Evolutionary conservation across 2,329 filamentous ascomycete species (phyloP).

Genomic region (Trichoderma guizhouense): DNA sequence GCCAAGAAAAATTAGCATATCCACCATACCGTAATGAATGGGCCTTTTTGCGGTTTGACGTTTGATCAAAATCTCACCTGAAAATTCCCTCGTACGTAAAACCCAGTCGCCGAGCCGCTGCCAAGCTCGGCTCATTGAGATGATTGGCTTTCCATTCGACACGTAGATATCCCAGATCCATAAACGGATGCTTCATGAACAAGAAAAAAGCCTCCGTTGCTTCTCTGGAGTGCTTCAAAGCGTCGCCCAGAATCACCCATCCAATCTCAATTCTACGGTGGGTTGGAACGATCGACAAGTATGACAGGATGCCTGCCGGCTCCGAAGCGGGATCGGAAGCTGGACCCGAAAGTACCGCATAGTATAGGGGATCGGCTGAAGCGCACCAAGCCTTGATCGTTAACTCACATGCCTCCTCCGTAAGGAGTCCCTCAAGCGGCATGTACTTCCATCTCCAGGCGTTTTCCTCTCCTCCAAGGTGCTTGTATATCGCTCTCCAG

Average conservation of each 20-base stretch:
- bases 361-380: conserved; percentile 40
- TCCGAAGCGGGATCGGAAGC: conserved; percentile 27
- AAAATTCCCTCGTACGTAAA: conserved; percentile 60
- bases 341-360: conserved; percentile 39
- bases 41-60: background rate
- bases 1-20: background rate
- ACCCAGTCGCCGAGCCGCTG: conserved; percentile 55
- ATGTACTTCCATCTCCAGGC: conserved; percentile 36
- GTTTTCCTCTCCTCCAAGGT: conserved; percentile 34
- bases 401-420: conserved; percentile 22
- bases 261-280: conserved; percentile 58
- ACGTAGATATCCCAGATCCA: conserved; percentile 51
- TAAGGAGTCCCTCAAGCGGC: conserved; percentile 26
- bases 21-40: background rate
- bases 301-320: conserved; percentile 41
- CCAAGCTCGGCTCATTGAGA: conserved; percentile 51
- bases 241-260: conserved; percentile 47
- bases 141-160: conserved; percentile 64
- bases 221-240: conserved; percentile 50
- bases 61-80: conserved; percentile 32
- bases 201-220: conserved; percentile 59
- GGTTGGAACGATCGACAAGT: conserved; percentile 45
- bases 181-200: conserved; percentile 50
- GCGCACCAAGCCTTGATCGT: conserved; percentile 24
- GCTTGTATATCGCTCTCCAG: conserved; percentile 28